Base-by-base conservation (phyloP, 2,329 filamentous ascomycete species). In the Verticillium zaregamsianum region DNA sequence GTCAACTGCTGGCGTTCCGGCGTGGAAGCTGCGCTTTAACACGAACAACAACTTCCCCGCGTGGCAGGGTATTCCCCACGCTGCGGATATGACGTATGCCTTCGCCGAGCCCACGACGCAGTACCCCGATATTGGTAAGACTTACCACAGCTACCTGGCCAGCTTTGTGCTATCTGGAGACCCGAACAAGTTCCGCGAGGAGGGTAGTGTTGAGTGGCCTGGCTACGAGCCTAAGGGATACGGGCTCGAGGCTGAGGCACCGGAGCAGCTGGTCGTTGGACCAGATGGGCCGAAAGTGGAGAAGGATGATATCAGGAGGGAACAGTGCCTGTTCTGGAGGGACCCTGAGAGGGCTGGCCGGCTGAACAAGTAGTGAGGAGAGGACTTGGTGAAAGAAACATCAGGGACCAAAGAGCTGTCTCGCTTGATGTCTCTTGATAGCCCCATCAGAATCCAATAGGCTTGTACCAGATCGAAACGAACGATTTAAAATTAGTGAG, bases 21-120 rank as follows among this genome's bases (percentile, higher is more conserved):
- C 71, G 0, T 78, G 74, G 74, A 77, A 76, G 58, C 61, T 71
- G 9, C 72, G 74, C 2, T 78, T 77, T 67, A 74, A 76, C 64
- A 75, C 75, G 1, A 74, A 73, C 39, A 70, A 74, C 40, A 69
- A 64, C 32, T 70, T 65, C 20, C 71, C 75, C 8, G 64, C 67
- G 0, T 77, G 76, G 72, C 55, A 70, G 7, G 76, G 76, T 0
- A 74, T 78, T 54, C 76, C 76, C 0, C 76, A 78, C 39, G 72
- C 72, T 0, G 69, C 76, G 0, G 76, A 78, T 59, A 69, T 68
- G 0, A 66, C 60, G 5, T 77, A 75, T 59, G 72, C 74, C 0
- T 78, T 75, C 75, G 65, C 74, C 40, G 75, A 76, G 28, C 69
- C 73, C 0, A 65, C 63, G 2, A 67, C 71, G 0, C 74, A 75